Evolutionary conservation across 176 grass and related monocot species (phyloP).

Genomic region (Elaeis guineensis): DNA sequence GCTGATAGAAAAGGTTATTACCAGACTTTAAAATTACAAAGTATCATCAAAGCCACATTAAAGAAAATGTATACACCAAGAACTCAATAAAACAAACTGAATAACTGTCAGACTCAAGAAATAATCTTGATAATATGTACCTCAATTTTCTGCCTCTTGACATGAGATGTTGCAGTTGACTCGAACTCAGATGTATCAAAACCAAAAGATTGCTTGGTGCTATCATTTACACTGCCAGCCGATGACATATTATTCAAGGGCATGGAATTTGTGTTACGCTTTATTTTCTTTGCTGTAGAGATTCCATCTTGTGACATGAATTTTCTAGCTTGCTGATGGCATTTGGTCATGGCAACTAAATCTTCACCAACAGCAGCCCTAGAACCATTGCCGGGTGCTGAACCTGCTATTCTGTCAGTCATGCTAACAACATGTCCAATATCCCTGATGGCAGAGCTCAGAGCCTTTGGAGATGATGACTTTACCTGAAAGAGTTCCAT

Average conservation of each 20-base stretch:
- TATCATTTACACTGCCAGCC: constrained; percentile 1
- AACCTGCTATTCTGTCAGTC: constrained; percentile 7
- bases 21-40: too few relatives aligned
- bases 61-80: too few relatives aligned
- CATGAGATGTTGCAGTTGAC: constrained; percentile 7
- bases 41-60: too few relatives aligned
- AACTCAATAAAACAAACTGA: too few relatives aligned
- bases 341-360: constrained; percentile 11
- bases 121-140: not conserved
- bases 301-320: not conserved
- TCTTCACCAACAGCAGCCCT: constrained; percentile 8
- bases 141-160: constrained; percentile 6
- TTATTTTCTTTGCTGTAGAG: not conserved
- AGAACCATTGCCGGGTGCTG: constrained; percentile 11
- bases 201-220: not conserved
- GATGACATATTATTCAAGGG: constrained; percentile 6
- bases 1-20: too few relatives aligned
- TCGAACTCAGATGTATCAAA: not conserved
- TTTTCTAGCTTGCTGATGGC: not conserved
- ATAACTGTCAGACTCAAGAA: too few relatives aligned
- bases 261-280: constrained; percentile 8
- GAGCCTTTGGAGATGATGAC: not conserved
- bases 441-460: not conserved
- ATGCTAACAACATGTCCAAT: constrained; percentile 1
- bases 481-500: not conserved